phyloP scores from a whole-genome alignment of 495 filamentous ascomycete genomes.

The Hamigera avellanea region DNA sequence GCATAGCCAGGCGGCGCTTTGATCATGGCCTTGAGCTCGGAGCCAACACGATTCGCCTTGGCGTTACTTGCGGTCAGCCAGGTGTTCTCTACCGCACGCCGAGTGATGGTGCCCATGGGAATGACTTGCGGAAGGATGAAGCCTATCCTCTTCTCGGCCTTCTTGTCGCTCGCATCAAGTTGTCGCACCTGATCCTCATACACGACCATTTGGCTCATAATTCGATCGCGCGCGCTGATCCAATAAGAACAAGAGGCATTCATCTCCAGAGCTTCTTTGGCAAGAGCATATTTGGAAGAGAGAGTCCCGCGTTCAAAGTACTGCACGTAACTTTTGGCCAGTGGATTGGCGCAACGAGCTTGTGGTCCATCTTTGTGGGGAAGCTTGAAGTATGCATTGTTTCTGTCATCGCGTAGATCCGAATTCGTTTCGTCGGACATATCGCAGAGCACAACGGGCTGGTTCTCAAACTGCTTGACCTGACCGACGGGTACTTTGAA shows the following conservation, averaged over 20 bases:
- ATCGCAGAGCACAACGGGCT: slow-evolving; percentile 61
- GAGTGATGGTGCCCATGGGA: slow-evolving; percentile 97
- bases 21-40: slow-evolving; percentile 95
- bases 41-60: slow-evolving; percentile 88
- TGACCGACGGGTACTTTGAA: slow-evolving; percentile 64
- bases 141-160: slow-evolving; percentile 36
- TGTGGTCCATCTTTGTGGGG: slow-evolving; percentile 91
- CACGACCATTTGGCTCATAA: slow-evolving; percentile 86
- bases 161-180: slow-evolving; percentile 5
- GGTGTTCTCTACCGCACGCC: slow-evolving; percentile 91
- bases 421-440: slow-evolving; percentile 61
- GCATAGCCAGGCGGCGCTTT: slow-evolving; percentile 80
- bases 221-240: slow-evolving; percentile 89
- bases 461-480: slow-evolving; percentile 50
- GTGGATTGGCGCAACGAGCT: slow-evolving; percentile 69
- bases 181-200: slow-evolving; percentile 53
- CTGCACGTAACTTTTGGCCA: slow-evolving; percentile 79
- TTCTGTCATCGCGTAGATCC: slow-evolving; percentile 51
- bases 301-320: slow-evolving; percentile 88
- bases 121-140: slow-evolving; percentile 98
- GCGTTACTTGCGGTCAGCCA: slow-evolving; percentile 98
- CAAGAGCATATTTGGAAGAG: slow-evolving; percentile 75
- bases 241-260: slow-evolving; percentile 98
- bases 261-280: slow-evolving; percentile 93
- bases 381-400: slow-evolving; percentile 74